These are phyloP conservation scores for Thielaviopsis punctulata DNA, from an alignment of 2,329 filamentous ascomycete genomes.

Conservation along the genomic window DNA sequence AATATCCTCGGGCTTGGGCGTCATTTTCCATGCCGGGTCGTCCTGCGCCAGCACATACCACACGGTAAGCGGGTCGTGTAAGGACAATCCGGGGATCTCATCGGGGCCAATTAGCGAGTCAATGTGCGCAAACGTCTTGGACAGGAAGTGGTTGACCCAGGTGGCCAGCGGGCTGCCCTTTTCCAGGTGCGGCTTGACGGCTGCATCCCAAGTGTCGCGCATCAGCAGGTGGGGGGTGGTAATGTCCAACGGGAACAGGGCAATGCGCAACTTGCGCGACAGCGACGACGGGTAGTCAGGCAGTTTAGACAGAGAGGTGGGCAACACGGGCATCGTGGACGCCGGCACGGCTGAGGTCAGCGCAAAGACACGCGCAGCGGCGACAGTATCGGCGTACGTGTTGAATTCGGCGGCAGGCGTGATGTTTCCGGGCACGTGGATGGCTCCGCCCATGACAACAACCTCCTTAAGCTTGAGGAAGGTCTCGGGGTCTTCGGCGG, in stretches of 20 bases:
- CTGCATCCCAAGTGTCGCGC: constrained; percentile 38
- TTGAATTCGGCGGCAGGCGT: constrained; percentile 88
- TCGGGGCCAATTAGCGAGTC: constrained; percentile 41
- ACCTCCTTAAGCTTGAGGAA: constrained; percentile 83
- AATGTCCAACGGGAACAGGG: constrained; percentile 61
- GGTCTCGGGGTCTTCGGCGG: constrained; percentile 71
- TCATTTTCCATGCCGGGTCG: constrained; percentile 39
- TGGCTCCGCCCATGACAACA: constrained; percentile 84
- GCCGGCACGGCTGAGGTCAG: constrained; percentile 56
- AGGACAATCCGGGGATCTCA: constrained; percentile 40
- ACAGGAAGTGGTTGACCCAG: constrained; percentile 58
- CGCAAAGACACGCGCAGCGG: constrained; percentile 60
- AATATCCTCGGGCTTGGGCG: constrained; percentile 56
- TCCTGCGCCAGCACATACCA: constrained; percentile 57
- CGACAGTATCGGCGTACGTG: constrained; percentile 71
- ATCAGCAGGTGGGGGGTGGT: constrained; percentile 53
- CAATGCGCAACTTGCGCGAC: constrained; percentile 45
- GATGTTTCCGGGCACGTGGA: constrained; percentile 66
- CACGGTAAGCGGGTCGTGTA: constrained; percentile 64
- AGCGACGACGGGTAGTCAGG: constrained; percentile 46
- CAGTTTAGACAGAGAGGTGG: constrained; percentile 32
- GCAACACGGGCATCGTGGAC: constrained; percentile 63
- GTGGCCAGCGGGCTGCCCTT: constrained; percentile 54
- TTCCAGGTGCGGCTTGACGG: constrained; percentile 36
- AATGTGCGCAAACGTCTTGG: constrained; percentile 53